phyloP scores from a whole-genome alignment of 352 stramenopile species.

The Phytophthora foliorum region DNA sequence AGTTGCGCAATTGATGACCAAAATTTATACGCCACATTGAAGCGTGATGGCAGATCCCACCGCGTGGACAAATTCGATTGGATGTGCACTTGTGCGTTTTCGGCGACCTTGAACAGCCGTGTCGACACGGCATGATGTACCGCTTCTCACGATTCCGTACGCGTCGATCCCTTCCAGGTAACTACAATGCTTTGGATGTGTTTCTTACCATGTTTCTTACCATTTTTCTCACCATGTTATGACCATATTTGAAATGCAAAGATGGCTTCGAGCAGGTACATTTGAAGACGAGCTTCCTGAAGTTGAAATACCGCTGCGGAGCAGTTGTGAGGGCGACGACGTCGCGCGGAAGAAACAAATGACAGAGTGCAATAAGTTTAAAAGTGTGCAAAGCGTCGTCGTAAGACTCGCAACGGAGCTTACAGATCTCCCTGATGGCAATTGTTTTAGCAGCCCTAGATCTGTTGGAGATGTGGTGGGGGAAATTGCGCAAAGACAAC shows the following conservation, averaged over 20 bases:
- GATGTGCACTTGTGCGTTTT: slow-evolving; percentile 9
- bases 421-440: slow-evolving; percentile 1
- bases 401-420: not conserved
- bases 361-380: slow-evolving; percentile 8
- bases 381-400: not conserved
- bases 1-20: not conserved
- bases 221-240: slow-evolving; percentile 8
- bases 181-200: slow-evolving; percentile 5
- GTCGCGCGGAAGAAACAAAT: slow-evolving; percentile 14
- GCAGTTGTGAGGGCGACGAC: not conserved
- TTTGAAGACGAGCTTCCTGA: not conserved
- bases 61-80: slow-evolving; percentile 8
- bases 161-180: slow-evolving; percentile 11
- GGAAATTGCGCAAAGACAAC: not conserved
- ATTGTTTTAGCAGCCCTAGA: not conserved
- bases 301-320: not conserved
- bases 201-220: no score
- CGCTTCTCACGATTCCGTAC: slow-evolving; percentile 11
- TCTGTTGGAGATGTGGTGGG: not conserved
- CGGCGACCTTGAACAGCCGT: slow-evolving; percentile 8
- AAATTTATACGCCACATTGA: not conserved
- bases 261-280: not conserved
- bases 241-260: not conserved
- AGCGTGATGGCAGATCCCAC: not conserved
- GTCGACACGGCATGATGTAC: slow-evolving; percentile 5